Evolutionary conservation across 768 basidiomycete genomes (phyloP).

Genomic region (Leccinum variicolor): DNA sequence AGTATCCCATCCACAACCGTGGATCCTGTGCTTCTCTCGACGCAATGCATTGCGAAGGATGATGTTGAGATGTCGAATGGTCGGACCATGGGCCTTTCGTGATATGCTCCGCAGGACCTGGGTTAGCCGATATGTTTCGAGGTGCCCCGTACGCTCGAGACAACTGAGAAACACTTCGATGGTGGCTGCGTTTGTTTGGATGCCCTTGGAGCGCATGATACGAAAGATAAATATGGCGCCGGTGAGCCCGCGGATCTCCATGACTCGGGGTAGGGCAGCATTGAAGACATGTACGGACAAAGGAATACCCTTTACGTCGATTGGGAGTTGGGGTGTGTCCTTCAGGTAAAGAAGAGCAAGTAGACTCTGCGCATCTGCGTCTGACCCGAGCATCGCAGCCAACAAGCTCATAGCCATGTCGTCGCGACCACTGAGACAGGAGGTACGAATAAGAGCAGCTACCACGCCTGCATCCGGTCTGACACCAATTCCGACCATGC

Average conservation of each 20-base stretch:
- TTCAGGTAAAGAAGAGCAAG: constrained; percentile 21
- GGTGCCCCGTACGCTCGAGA: constrained; percentile 41
- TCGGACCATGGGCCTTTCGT: constrained; percentile 41
- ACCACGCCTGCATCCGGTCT: constrained; percentile 44
- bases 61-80: constrained; percentile 55
- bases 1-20: constrained; percentile 46
- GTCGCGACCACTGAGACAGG: constrained; percentile 44
- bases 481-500: constrained; percentile 43
- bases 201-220: constrained; percentile 50
- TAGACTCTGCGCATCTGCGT: constrained; percentile 22
- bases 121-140: constrained; percentile 45
- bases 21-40: constrained; percentile 44
- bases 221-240: constrained; percentile 45
- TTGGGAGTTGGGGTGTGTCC: constrained; percentile 12
- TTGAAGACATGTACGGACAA: constrained; percentile 57
- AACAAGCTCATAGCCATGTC: constrained; percentile 52
- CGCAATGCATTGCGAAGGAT: constrained; percentile 52
- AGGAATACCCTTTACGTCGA: constrained; percentile 27
- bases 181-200: constrained; percentile 55
- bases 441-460: constrained; percentile 56
- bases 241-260: constrained; percentile 47
- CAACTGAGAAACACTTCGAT: constrained; percentile 53
- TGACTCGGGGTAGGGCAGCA: constrained; percentile 49
- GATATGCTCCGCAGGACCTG: constrained; percentile 46
- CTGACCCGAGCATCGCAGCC: constrained; percentile 40